phyloP scores from a whole-genome alignment of 2,329 filamentous ascomycete species.

The Diaporthe sp. region DNA sequence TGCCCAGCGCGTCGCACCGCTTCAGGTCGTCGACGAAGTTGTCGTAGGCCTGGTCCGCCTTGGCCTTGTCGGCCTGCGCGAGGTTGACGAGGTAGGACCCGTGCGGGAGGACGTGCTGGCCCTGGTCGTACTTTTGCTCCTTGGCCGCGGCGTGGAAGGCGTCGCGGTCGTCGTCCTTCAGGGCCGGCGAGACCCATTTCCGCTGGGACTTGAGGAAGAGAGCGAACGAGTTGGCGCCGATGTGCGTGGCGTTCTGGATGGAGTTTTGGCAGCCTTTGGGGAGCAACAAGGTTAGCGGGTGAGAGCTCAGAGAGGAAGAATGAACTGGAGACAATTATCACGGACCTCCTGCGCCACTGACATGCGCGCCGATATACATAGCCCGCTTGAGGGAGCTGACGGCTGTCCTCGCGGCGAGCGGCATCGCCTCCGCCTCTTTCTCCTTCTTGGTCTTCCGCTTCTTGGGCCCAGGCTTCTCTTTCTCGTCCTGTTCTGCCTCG shows the following conservation, averaged over 20 bases:
- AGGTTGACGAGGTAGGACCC: slow-evolving; percentile 98
- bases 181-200: slow-evolving; percentile 89
- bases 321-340: background rate
- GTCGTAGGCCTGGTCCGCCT: slow-evolving; percentile 87
- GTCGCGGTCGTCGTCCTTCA: slow-evolving; percentile 76
- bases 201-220: slow-evolving; percentile 96
- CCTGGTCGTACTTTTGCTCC: slow-evolving; percentile 78
- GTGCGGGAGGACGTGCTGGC: slow-evolving; percentile 86
- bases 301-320: slow-evolving; percentile 7
- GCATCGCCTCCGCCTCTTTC: slow-evolving; percentile 64
- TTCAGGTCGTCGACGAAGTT: slow-evolving; percentile 90
- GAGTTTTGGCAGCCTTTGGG: slow-evolving; percentile 86
- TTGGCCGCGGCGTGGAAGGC: slow-evolving; percentile 79
- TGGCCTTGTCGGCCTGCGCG: slow-evolving; percentile 83
- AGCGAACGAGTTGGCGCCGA: slow-evolving; percentile 93
- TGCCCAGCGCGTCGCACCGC: slow-evolving; percentile 88
- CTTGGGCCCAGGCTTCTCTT: slow-evolving; percentile 52
- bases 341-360: slow-evolving; percentile 88
- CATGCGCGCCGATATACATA: slow-evolving; percentile 93
- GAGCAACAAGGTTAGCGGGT: slow-evolving; percentile 23
- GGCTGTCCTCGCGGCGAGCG: slow-evolving; percentile 78
- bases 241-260: slow-evolving; percentile 81
- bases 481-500: slow-evolving; percentile 43
- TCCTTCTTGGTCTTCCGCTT: slow-evolving; percentile 59
- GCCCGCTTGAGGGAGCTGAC: slow-evolving; percentile 73